A percentile compares a stretch with the other conserved stretches of the same genome.
Conservation (phyloP, 768 basidiomycete species). For the Mycena metata region DNA sequence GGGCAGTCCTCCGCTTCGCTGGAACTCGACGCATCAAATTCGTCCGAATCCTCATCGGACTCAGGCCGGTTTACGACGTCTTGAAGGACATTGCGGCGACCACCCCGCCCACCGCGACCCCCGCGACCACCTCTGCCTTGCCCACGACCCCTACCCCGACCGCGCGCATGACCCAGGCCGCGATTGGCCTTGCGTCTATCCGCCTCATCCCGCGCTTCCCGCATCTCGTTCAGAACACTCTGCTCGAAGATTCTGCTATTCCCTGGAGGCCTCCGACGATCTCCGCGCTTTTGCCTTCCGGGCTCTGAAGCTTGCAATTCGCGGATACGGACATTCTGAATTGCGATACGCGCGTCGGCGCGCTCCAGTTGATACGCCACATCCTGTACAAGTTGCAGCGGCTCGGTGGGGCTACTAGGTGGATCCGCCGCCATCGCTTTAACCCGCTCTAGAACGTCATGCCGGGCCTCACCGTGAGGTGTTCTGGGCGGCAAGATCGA, state of each 20-base stretch:
- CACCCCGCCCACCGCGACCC: no score
- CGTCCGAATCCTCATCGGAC: no score
- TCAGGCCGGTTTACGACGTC: no score
- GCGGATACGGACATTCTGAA: slow-evolving; percentile 9
- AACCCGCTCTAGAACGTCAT: not conserved
- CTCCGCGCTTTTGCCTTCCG: not conserved
- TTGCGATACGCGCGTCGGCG: slow-evolving; percentile 4
- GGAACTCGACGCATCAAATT: no score
- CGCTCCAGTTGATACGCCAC: not conserved
- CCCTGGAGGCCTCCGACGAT: slow-evolving; percentile 11
- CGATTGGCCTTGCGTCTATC: not conserved
- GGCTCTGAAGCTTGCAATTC: slow-evolving; percentile 4
- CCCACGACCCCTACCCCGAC: no score
- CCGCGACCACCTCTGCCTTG: no score
- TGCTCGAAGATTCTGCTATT: slow-evolving; percentile 6
- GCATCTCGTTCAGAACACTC: not conserved
- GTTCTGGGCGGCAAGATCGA: no score
- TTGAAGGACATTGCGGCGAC: no score
- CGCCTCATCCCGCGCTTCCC: not conserved
- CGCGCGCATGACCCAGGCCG: no score
- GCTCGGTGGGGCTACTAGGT: not conserved
- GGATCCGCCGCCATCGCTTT: not conserved
- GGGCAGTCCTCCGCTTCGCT: no score
- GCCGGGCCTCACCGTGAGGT: not conserved
- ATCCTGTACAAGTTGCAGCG: not conserved